phyloP scores from a whole-genome alignment of 2,329 filamentous ascomycete species.

The Dothideomycetes sp. region DNA sequence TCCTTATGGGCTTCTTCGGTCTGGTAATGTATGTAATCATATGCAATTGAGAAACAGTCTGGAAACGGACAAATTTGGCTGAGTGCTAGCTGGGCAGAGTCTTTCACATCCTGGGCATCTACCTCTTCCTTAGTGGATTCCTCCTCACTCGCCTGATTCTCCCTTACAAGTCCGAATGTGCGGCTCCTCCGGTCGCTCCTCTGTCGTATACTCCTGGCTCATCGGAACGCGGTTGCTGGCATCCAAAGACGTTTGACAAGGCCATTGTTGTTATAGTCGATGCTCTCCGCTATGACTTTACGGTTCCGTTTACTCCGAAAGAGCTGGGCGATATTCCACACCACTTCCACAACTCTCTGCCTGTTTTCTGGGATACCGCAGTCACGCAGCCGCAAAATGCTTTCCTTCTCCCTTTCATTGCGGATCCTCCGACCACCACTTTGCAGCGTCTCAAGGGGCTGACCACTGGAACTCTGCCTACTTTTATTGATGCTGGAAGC shows the following conservation, averaged over 20 bases:
- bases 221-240: slow-evolving; percentile 71
- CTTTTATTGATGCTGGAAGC: slow-evolving; percentile 85
- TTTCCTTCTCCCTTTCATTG: slow-evolving; percentile 88
- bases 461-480: slow-evolving; percentile 89
- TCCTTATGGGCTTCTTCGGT: slow-evolving; percentile 53
- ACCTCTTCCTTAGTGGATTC: slow-evolving; percentile 91
- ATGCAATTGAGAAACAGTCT: not conserved
- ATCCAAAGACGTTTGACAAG: slow-evolving; percentile 85
- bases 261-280: slow-evolving; percentile 86
- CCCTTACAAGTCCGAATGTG: slow-evolving; percentile 67
- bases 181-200: slow-evolving; percentile 56
- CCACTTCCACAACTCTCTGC: slow-evolving; percentile 78
- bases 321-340: slow-evolving; percentile 39
- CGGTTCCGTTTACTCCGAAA: slow-evolving; percentile 55
- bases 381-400: slow-evolving; percentile 65
- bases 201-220: slow-evolving; percentile 26
- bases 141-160: slow-evolving; percentile 76
- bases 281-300: slow-evolving; percentile 93
- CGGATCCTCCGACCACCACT: slow-evolving; percentile 89
- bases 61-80: not conserved
- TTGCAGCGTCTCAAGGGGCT: slow-evolving; percentile 85
- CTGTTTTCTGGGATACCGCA: slow-evolving; percentile 76
- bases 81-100: slow-evolving; percentile 29
- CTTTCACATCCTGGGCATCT: slow-evolving; percentile 71
- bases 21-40: slow-evolving; percentile 45